Evolutionary conservation across 495 filamentous ascomycete species (phyloP).

Genomic region (Articulospora tetracladia): DNA sequence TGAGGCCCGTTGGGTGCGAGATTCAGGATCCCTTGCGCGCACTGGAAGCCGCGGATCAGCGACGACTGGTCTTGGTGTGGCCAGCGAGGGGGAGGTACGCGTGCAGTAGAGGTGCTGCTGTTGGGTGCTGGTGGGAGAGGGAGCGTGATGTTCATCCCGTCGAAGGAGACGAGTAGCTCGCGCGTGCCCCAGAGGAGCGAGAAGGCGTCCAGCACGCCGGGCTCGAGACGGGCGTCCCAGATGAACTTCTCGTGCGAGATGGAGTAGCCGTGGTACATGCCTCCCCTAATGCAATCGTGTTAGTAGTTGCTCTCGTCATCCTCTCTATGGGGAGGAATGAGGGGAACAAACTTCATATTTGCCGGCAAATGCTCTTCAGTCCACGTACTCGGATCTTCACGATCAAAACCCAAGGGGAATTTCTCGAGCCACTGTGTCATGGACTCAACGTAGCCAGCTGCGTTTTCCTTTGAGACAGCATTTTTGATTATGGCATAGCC

Average conservation of each 20-base stretch:
- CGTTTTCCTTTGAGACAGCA: constrained; percentile 36
- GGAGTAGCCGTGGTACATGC: constrained; percentile 28
- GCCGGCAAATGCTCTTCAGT: neutral
- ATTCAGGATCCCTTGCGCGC: constrained; percentile 41
- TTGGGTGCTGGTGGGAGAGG: neutral
- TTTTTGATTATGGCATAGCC: constrained; percentile 43
- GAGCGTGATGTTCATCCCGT: constrained; percentile 10
- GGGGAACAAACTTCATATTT: neutral
- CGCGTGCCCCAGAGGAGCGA: neutral
- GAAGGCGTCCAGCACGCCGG: neutral
- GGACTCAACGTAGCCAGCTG: constrained; percentile 32
- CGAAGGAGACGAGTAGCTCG: neutral
- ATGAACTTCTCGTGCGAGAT: constrained; percentile 27
- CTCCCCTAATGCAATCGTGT: constrained; percentile 4
- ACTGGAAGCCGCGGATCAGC: constrained; percentile 29
- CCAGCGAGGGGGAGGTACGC: constrained; percentile 18
- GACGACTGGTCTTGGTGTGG: constrained; percentile 30
- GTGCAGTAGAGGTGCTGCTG: neutral
- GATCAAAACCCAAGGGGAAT: neutral
- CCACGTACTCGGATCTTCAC: neutral
- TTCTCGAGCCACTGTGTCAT: constrained; percentile 36
- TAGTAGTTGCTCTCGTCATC: neutral
- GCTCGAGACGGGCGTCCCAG: neutral
- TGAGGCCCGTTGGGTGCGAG: constrained; percentile 32
- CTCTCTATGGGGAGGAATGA: neutral